Evolutionary conservation across 1,284 basidiomycete genomes (phyloP), one percentile per base, ranked within the genome.

Genomic region (Cryptococcus jaspeensis): DNA sequence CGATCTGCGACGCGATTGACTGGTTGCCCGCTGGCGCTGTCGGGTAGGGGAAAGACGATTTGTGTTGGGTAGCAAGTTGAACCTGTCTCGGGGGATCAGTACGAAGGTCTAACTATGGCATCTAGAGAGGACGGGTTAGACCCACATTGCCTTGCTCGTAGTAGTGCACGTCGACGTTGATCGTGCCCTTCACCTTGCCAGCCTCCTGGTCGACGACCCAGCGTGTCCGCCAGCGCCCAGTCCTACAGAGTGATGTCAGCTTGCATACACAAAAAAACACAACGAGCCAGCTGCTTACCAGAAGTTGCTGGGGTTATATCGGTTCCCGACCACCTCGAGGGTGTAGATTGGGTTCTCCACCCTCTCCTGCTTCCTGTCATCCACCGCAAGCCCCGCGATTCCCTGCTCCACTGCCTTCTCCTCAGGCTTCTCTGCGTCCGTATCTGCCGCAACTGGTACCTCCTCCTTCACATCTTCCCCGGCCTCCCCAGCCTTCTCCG

Each of bases 111-210:
- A 22, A 16, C 20, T 20, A 7, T 20, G 11, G 22, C 37, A 5
- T 18, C 9, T 37, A 4, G 22, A 43, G 40, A 50, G 15, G 37
- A n/a, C 25, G 20, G 28, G 37, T 23, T 35, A n/a, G 11, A 73
- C 82, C 57, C 61, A 92, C 93, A 72, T 94, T 94, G 67, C 92
- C 93, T 77, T 95, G 92, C 75, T 97, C 93, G 71, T 92, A 97
- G 73, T 97, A 97, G 75, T 97, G 93, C 23, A 95, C 87, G 69
- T 92, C 89, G 46, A 92, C 83, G 20, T 87, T 78, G 28, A 93
- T 84, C 62, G 80, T 85, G 0, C 92, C 80, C 5, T 60, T 56
- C 12, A 81, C 67, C 8, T 52, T 64, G 13, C 67, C 64, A 35
- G 66, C 66, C 5, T 66, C 67, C 12, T 75, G 60, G 60, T 82